Conservation (phyloP, 2,329 filamentous ascomycete genomes). For the Fusarium tupiense region DNA sequence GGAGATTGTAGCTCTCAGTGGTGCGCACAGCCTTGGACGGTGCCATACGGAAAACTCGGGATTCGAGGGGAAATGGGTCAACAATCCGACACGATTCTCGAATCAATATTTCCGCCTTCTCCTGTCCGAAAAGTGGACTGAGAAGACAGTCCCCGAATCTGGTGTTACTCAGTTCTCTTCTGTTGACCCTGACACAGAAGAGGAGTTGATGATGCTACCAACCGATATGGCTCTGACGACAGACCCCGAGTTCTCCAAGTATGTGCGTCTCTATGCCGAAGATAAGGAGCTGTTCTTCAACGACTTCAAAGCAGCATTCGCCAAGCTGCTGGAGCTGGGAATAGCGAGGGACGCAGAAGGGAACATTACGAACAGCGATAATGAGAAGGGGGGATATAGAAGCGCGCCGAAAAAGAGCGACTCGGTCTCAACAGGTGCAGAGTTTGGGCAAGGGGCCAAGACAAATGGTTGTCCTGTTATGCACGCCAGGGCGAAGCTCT, state of each 20-base stretch:
- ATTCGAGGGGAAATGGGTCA: slow-evolving; percentile 7
- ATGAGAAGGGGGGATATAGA: background rate
- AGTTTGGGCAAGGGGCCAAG: background rate
- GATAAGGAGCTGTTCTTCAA: slow-evolving; percentile 3
- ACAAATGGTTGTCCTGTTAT: background rate
- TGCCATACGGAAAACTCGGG: slow-evolving; percentile 11
- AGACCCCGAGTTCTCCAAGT: slow-evolving; percentile 3
- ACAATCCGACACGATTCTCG: slow-evolving; percentile 6
- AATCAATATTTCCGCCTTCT: slow-evolving; percentile 13
- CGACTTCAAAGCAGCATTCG: background rate
- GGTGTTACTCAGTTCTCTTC: background rate
- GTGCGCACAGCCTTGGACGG: slow-evolving; percentile 1
- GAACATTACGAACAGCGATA: background rate
- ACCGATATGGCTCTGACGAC: slow-evolving; percentile 7
- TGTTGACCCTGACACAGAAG: background rate
- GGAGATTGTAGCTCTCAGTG: slow-evolving; percentile 1
- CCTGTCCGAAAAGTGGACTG: background rate
- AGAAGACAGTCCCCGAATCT: slow-evolving; percentile 3
- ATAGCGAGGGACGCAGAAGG: background rate
- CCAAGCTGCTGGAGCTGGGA: slow-evolving; percentile 1
- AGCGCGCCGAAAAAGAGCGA: slow-evolving; percentile 12
- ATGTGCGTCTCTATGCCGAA: background rate
- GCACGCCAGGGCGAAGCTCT: background rate
- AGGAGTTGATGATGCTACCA: slow-evolving; percentile 12
- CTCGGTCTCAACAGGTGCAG: background rate